Evolutionary conservation across 768 basidiomycete species (phyloP), one percentile per base, ranked within the genome.

Genomic region (Dacryopinax primogenitus): DNA sequence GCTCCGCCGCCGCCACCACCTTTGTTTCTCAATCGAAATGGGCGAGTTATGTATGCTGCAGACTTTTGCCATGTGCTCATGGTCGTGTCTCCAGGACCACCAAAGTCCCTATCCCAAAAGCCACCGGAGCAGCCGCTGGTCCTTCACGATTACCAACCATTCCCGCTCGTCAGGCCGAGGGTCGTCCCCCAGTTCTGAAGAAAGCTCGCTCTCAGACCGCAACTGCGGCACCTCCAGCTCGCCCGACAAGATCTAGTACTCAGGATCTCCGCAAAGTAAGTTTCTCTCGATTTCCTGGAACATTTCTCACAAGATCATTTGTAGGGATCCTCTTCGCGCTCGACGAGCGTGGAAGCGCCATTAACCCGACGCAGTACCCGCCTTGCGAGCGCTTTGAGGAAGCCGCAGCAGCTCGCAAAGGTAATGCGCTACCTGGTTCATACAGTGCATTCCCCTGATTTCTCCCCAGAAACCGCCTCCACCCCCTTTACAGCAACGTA

Each of bases 291-390:
- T 9, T 28, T 6, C 9, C 3, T 3, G 26, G 26, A 30, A 30
- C 4, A 6, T 4, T 4, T 13, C 51, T 58, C 3, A 58, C 9
- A 23, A 58, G 9, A 11, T 21, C 9, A 28, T 2, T 21, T 7
- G 51, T 30, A 58, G 26, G 51, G 51, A 32, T 58, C 51, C 3
- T 58, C 51, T 28, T 58, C 51, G 51, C 51, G 51, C 26, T 58
- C 51, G 30, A 58, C 51, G 21, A 58, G 51, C 18, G 51, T 58
- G 51, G 51, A 58, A 28, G 4, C 26, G 3, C 51, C 51, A 30
- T 3, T 6, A 58, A 18, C 41, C 18, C 51, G 51, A 23, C 51
- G 51, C 15, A 58, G 51, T 21, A 58, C 51, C 21, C 51, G 51
- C 9, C 51, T 58, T 9, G 51, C 51, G 26, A 58, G 51, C 51